A percentile compares a stretch with the other conserved stretches of the same genome.
phyloP scores from a whole-genome alignment of 495 filamentous ascomycete genomes.

The Rhypophila decipiens region DNA sequence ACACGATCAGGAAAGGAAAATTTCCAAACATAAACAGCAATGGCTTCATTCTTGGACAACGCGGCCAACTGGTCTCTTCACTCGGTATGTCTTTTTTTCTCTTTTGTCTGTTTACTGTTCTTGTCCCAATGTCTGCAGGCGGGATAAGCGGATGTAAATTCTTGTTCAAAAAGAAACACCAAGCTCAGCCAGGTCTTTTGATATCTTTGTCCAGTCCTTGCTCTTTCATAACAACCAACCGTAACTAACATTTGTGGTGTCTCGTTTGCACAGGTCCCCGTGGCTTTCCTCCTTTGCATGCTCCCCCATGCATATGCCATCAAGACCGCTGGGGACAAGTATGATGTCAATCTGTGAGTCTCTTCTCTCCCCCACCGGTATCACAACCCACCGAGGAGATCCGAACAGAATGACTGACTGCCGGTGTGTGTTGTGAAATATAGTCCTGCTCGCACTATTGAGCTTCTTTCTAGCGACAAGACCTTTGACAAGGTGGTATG shows the following conservation, averaged over 20 bases:
- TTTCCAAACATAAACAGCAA: slow-evolving; percentile 11
- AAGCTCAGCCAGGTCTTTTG: not conserved
- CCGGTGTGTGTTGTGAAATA: too few relatives aligned
- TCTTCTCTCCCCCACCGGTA: not conserved
- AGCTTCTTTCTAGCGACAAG: slow-evolving; percentile 28
- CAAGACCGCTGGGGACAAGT: slow-evolving; percentile 31
- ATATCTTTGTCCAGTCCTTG: not conserved
- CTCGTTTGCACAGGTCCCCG: slow-evolving; percentile 33
- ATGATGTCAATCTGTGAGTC: slow-evolving; percentile 20
- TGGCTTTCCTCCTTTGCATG: slow-evolving; percentile 34
- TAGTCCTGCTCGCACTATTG: slow-evolving; percentile 22
- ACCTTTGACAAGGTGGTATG: slow-evolving; percentile 36
- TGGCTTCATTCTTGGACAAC: slow-evolving; percentile 36
- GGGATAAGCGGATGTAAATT: too few relatives aligned
- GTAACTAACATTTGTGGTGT: not conserved
- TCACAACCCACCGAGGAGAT: too few relatives aligned
- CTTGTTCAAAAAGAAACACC: not conserved
- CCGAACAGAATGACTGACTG: too few relatives aligned
- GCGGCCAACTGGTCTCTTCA: slow-evolving; percentile 41
- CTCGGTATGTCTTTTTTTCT: slow-evolving; percentile 38
- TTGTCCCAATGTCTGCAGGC: too few relatives aligned
- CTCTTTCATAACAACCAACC: not conserved
- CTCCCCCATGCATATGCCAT: slow-evolving; percentile 30
- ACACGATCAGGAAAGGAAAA: not conserved
- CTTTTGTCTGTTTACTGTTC: too few relatives aligned